Conservation (phyloP, 2,329 filamentous ascomycete species). For the Ilyonectria sp. region DNA sequence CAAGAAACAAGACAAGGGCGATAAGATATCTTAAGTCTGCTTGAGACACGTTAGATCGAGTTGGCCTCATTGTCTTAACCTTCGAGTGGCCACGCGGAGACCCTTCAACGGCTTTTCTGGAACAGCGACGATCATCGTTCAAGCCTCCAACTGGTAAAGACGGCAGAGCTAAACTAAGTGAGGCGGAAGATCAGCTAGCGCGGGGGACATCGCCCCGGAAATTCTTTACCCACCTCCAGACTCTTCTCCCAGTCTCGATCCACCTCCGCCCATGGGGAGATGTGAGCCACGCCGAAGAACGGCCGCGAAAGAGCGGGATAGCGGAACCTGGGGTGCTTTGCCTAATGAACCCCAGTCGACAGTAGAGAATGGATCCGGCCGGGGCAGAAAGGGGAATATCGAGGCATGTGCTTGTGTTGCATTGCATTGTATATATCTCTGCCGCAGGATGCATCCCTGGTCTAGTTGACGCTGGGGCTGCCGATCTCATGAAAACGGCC, state of each 20-base stretch:
- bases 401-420: no score
- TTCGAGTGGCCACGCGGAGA: no score
- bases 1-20: no score
- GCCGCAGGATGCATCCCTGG: slow-evolving; percentile 28
- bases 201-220: slow-evolving; percentile 7
- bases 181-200: slow-evolving; percentile 34
- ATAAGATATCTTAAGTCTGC: neutral
- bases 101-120: no score
- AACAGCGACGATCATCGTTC: no score
- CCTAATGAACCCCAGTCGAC: slow-evolving; percentile 32
- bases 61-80: neutral
- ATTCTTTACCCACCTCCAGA: neutral
- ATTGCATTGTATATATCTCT: slow-evolving; percentile 20
- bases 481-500: slow-evolving; percentile 32
- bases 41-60: slow-evolving; percentile 9
- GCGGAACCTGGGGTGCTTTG: slow-evolving; percentile 42
- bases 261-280: slow-evolving; percentile 9
- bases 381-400: slow-evolving; percentile 10
- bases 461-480: slow-evolving; percentile 26
- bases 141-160: neutral
- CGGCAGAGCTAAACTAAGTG: slow-evolving; percentile 16
- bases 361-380: slow-evolving; percentile 13
- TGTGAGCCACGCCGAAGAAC: slow-evolving; percentile 35
- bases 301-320: slow-evolving; percentile 33
- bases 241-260: slow-evolving; percentile 36